These are phyloP conservation scores for Talaromyces sp. DNA, from an alignment of 2,329 filamentous ascomycete species.

Conservation along the genomic window DNA sequence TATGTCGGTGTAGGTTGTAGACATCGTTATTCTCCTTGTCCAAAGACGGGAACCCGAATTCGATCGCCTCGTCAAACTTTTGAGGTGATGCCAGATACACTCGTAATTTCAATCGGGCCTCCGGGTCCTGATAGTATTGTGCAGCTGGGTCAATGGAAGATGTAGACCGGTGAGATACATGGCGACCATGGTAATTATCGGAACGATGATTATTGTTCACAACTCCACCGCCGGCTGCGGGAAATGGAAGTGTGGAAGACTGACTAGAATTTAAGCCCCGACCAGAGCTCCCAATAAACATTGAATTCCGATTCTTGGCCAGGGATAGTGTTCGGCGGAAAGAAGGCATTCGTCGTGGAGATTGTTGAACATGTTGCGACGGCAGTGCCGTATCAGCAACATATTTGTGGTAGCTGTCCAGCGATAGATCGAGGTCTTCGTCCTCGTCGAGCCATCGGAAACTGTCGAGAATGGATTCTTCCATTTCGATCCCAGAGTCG, in stretches of 20 bases:
- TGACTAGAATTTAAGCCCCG: conserved; percentile 36
- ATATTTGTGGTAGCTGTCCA: conserved; percentile 67
- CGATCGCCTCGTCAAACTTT: conserved; percentile 91
- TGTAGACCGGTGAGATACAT: conserved; percentile 48
- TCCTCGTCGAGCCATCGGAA: conserved; percentile 72
- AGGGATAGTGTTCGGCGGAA: conserved; percentile 70
- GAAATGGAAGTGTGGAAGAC: conserved; percentile 34
- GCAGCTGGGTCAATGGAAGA: conserved; percentile 64
- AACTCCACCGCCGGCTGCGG: conserved; percentile 14
- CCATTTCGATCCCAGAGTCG: conserved; percentile 36
- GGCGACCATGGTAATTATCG: conserved; percentile 38
- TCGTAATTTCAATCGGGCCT: conserved; percentile 78
- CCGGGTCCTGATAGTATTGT: conserved; percentile 83
- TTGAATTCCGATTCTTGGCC: conserved; percentile 51
- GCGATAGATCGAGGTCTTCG: conserved; percentile 62
- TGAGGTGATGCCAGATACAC: conserved; percentile 83
- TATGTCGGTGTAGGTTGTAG: conserved; percentile 16
- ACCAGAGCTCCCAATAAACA: conserved; percentile 38
- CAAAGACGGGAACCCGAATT: conserved; percentile 75
- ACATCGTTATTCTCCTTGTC: conserved; percentile 29
- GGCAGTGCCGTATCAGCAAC: conserved; percentile 44
- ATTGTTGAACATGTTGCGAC: conserved; percentile 26
- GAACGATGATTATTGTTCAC: neutral
- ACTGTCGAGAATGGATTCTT: conserved; percentile 59
- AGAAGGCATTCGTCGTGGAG: conserved; percentile 46